These are phyloP conservation scores for Lentinus brumalis DNA, from an alignment of 768 basidiomycete species.

Conservation along the genomic window DNA sequence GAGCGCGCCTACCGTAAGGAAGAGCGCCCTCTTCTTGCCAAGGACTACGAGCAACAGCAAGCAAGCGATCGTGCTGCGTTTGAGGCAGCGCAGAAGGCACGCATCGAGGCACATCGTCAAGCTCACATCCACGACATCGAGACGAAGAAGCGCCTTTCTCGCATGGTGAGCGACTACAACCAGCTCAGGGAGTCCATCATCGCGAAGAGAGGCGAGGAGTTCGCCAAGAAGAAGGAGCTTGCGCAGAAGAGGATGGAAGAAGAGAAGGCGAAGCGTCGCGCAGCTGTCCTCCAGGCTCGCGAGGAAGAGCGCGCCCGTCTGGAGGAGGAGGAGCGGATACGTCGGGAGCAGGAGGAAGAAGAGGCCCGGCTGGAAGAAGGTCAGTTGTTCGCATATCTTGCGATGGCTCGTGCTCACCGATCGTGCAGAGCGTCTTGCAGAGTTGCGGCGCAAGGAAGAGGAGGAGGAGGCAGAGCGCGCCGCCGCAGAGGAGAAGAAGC, in stretches of 20 bases:
- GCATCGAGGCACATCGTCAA: constrained; percentile 53
- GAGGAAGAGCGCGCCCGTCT: constrained; percentile 52
- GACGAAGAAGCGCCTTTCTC: constrained; percentile 71
- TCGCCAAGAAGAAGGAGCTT: constrained; percentile 53
- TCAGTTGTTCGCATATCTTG: constrained; percentile 32
- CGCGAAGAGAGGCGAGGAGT: constrained; percentile 64
- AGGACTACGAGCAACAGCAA: constrained; percentile 90
- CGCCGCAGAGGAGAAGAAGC: constrained; percentile 56
- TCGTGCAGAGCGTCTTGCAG: constrained; percentile 51
- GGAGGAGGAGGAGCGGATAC: constrained; percentile 43
- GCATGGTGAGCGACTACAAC: constrained; percentile 75
- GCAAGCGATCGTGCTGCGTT: constrained; percentile 71
- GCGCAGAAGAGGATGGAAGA: constrained; percentile 75
- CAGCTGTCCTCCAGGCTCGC: constrained; percentile 55
- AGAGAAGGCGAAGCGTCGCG: constrained; percentile 77
- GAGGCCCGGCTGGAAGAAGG: constrained; percentile 52
- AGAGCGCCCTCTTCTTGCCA: constrained; percentile 79
- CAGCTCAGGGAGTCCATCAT: constrained; percentile 54
- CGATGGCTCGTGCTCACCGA: neutral
- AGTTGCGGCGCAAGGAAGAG: constrained; percentile 48
- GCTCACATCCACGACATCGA: constrained; percentile 68
- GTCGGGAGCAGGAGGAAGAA: constrained; percentile 42
- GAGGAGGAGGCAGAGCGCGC: constrained; percentile 46
- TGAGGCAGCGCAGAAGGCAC: constrained; percentile 57
- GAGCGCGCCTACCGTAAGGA: constrained; percentile 96